These are phyloP conservation scores for Macrophomina phaseolina DNA, from an alignment of 2,329 filamentous ascomycete genomes.

Conservation along the genomic window DNA sequence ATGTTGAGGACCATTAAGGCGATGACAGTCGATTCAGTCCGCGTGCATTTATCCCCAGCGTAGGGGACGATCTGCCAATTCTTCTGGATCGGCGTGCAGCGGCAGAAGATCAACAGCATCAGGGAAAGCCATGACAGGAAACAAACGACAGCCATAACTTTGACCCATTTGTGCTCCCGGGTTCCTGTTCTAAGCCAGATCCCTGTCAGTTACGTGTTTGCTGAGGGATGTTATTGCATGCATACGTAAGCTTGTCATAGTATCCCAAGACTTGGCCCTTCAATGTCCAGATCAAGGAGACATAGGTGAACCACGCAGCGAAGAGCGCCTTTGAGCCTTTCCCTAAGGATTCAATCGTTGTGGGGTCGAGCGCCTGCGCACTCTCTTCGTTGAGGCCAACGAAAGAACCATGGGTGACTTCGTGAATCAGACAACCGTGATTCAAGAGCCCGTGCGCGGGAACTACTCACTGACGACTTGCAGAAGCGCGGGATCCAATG, in stretches of 20 bases:
- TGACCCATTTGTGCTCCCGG: constrained; percentile 9
- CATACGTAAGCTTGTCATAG: constrained; percentile 52
- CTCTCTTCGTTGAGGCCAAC: constrained; percentile 30
- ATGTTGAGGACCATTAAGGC: constrained; percentile 47
- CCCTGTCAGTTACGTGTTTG: neutral
- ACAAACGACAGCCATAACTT: constrained; percentile 38
- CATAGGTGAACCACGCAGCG: constrained; percentile 51
- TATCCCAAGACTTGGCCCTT: constrained; percentile 54
- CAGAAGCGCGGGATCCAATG: neutral
- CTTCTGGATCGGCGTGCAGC: constrained; percentile 46
- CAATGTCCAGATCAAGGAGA: constrained; percentile 51
- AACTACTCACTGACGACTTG: neutral
- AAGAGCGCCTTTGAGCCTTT: constrained; percentile 44
- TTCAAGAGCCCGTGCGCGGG: neutral
- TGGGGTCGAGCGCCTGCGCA: constrained; percentile 38
- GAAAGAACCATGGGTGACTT: constrained; percentile 9
- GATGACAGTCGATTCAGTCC: constrained; percentile 43
- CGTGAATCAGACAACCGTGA: neutral
- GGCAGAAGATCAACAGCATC: constrained; percentile 43
- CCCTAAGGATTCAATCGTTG: constrained; percentile 37
- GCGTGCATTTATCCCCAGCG: constrained; percentile 48
- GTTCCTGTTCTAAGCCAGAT: neutral
- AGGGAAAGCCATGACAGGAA: constrained; percentile 42
- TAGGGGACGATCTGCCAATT: constrained; percentile 52
- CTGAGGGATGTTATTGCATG: neutral